A percentile compares a stretch with the other conserved stretches of the same genome.
These are phyloP conservation scores for Fusarium circinatum DNA, from an alignment of 2,329 filamentous ascomycete species.

Conservation along the genomic window DNA sequence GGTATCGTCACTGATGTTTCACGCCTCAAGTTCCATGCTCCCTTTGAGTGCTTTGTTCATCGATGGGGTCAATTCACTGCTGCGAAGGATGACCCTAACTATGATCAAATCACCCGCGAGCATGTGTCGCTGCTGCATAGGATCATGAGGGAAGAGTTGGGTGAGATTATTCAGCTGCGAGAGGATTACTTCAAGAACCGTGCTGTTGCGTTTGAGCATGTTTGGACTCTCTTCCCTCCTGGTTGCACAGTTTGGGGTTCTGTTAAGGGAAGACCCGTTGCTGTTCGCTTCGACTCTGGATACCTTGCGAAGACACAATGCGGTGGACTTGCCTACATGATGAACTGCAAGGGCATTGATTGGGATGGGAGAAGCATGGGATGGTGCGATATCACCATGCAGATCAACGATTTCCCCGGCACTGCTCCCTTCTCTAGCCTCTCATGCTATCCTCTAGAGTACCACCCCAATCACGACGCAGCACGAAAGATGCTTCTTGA, in stretches of 20 bases:
- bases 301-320: constrained; percentile 52
- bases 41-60: constrained; percentile 73
- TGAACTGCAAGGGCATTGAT: constrained; percentile 57
- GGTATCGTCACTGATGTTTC: constrained; percentile 68
- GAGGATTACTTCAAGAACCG: constrained; percentile 63
- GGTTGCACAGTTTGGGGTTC: constrained; percentile 54
- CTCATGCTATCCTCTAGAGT: constrained; percentile 56
- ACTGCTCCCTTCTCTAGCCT: constrained; percentile 57
- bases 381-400: constrained; percentile 48
- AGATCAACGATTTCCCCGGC: constrained; percentile 55
- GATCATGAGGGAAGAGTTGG: constrained; percentile 62
- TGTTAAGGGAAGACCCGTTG: constrained; percentile 53
- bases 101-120: constrained; percentile 55
- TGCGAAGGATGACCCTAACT: constrained; percentile 53
- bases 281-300: constrained; percentile 52
- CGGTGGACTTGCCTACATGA: constrained; percentile 52
- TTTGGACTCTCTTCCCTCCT: constrained; percentile 65
- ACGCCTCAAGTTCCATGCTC: constrained; percentile 68
- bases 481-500: constrained; percentile 49
- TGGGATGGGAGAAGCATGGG: constrained; percentile 61
- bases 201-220: constrained; percentile 63
- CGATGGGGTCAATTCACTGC: constrained; percentile 64
- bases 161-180: constrained; percentile 59
- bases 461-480: constrained; percentile 53
- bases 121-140: constrained; percentile 60